Conservation (phyloP, 2,329 filamentous ascomycete genomes). For the Bretziella fagacearum region DNA sequence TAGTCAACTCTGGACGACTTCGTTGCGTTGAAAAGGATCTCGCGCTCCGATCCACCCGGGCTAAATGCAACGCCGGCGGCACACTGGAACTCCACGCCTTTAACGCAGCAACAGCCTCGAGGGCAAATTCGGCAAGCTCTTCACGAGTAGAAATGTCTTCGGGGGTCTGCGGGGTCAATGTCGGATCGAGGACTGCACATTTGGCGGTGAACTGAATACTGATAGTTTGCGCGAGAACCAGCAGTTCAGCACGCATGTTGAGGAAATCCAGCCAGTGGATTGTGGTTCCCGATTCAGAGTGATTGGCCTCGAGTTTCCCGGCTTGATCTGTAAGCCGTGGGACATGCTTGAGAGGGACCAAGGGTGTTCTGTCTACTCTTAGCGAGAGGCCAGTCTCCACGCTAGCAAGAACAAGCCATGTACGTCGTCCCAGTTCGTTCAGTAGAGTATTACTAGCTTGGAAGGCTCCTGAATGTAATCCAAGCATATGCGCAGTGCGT, state of each 20-base stretch:
- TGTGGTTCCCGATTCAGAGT: not conserved
- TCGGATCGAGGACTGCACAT: not conserved
- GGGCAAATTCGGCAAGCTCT: slow-evolving; percentile 5
- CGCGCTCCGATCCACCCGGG: not conserved
- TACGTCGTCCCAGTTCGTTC: slow-evolving; percentile 10
- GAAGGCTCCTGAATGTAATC: slow-evolving; percentile 8
- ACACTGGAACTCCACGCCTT: not conserved
- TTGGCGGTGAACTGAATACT: not conserved
- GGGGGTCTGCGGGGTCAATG: not conserved
- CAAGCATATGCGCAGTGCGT: slow-evolving; percentile 9
- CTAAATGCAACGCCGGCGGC: not conserved
- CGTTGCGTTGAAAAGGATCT: not conserved
- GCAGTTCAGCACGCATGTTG: slow-evolving; percentile 9
- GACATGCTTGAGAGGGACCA: slow-evolving; percentile 7
- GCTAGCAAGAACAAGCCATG: slow-evolving; percentile 7
- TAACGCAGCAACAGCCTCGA: not conserved
- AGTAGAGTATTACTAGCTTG: not conserved
- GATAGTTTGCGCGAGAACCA: slow-evolving; percentile 6
- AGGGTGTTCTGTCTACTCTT: slow-evolving; percentile 1
- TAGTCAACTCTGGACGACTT: not conserved
- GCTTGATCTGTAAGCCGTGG: slow-evolving; percentile 8
- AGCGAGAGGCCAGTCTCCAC: slow-evolving; percentile 7
- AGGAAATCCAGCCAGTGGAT: slow-evolving; percentile 11
- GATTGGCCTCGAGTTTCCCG: not conserved
- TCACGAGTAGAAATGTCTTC: not conserved